These are phyloP conservation scores for Rhypophila decipiens DNA, from an alignment of 495 filamentous ascomycete genomes.

Conservation along the genomic window DNA sequence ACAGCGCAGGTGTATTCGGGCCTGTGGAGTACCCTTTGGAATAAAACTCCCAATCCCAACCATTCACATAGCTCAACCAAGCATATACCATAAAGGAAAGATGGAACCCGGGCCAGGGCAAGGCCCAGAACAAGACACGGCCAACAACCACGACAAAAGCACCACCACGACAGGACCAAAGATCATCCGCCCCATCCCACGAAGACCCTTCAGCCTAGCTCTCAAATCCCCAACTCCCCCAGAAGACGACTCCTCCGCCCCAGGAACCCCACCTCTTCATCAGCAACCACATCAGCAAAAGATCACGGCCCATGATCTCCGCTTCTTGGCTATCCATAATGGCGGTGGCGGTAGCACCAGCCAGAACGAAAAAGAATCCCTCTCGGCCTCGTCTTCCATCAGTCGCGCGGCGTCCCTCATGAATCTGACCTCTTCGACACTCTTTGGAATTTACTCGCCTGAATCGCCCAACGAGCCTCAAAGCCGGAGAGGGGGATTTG, in stretches of 20 bases:
- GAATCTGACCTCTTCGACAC: conserved; percentile 82
- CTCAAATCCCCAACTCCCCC: conserved; percentile 45
- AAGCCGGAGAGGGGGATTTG: not conserved
- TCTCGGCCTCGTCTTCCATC: no score
- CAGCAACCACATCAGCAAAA: conserved; percentile 12
- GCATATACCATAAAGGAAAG: no score
- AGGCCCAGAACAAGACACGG: conserved; percentile 1
- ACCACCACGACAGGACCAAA: conserved; percentile 11
- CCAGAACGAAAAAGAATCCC: conserved; percentile 17
- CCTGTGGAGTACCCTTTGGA: no score
- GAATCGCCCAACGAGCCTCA: not conserved
- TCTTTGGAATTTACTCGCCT: conserved; percentile 80
- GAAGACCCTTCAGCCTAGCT: conserved; percentile 64
- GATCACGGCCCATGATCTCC: conserved; percentile 27
- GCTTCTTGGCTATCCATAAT: conserved; percentile 30
- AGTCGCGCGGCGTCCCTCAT: conserved; percentile 69
- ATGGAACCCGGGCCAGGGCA: no score
- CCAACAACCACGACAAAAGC: not conserved
- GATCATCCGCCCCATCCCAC: conserved; percentile 53
- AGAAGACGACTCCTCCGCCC: conserved; percentile 38
- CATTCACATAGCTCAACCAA: no score
- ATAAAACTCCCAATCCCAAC: no score
- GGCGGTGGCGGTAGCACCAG: conserved; percentile 13
- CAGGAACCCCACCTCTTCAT: conserved; percentile 36
- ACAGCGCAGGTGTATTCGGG: no score